Evolutionary conservation across 2,329 filamentous ascomycete genomes (phyloP).

Genomic region (Diaporthe citrichinensis): DNA sequence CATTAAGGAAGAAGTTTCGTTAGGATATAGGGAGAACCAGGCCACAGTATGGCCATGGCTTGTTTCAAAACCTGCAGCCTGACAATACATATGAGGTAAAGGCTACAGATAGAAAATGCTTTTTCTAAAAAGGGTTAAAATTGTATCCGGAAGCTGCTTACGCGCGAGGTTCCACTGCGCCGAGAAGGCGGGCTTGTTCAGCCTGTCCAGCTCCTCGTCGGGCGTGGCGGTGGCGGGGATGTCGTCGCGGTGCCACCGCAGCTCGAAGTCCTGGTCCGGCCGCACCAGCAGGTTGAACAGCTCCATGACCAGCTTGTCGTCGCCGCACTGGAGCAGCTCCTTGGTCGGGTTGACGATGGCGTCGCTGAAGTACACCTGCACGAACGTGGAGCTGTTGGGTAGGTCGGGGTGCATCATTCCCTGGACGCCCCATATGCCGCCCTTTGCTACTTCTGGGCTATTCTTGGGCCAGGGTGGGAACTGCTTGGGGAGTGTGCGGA

Average conservation of each 20-base stretch:
- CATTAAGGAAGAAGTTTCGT: too few species aligned
- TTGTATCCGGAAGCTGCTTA: too few species aligned
- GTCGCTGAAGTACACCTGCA: constrained; percentile 79
- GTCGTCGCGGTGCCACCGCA: constrained; percentile 91
- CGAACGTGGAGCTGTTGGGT: constrained; percentile 64
- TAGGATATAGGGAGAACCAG: too few species aligned
- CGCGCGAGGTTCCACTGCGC: constrained; percentile 90
- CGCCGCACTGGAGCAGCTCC: constrained; percentile 70
- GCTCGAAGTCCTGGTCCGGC: constrained; percentile 78
- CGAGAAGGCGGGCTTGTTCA: constrained; percentile 76
- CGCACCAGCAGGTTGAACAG: constrained; percentile 88
- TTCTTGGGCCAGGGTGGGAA: constrained; percentile 82
- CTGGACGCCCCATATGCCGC: constrained; percentile 79
- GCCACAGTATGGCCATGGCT: too few species aligned
- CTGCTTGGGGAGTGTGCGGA: constrained; percentile 89
- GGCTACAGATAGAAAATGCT: too few species aligned
- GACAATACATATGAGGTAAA: too few species aligned
- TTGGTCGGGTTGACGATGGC: constrained; percentile 74
- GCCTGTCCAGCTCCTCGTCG: constrained; percentile 75
- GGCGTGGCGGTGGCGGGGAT: constrained; percentile 75
- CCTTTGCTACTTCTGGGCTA: constrained; percentile 50
- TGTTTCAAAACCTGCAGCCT: too few species aligned
- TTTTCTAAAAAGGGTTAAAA: too few species aligned
- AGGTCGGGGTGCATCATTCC: constrained; percentile 42
- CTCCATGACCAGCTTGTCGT: constrained; percentile 84